Percentiles rank a stretch among this genome's conserved stretches.
phyloP scores from a whole-genome alignment of 176 grass and related monocot species.

The Aegilops tauschii region DNA sequence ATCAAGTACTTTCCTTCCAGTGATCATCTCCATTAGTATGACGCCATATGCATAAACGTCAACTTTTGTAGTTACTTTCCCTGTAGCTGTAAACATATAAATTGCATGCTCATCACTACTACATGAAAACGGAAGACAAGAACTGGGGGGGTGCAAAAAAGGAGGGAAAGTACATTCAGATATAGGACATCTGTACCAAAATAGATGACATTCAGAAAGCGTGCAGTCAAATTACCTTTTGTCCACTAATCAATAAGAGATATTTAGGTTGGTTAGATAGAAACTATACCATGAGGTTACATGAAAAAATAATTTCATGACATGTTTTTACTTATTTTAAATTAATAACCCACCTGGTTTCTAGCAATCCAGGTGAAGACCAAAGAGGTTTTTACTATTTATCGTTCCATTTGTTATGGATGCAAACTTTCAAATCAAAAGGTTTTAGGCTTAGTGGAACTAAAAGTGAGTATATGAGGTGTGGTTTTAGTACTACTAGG shows the following conservation, averaged over 20 bases:
- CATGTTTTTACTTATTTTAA: background rate
- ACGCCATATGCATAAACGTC: slow-evolving; percentile 97
- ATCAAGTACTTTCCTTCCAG: slow-evolving; percentile 87
- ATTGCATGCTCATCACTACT: slow-evolving; percentile 18
- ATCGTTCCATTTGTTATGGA: background rate
- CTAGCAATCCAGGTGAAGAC: background rate
- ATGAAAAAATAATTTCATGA: background rate
- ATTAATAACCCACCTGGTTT: background rate
- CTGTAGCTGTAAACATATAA: slow-evolving; percentile 69
- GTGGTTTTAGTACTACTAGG: too few relatives aligned
- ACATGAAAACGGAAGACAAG: background rate
- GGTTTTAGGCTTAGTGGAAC: too few relatives aligned
- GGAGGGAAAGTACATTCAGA: background rate
- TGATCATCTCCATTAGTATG: slow-evolving; percentile 94
- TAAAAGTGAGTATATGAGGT: too few relatives aligned
- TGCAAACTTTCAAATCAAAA: too few relatives aligned
- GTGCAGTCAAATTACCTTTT: background rate
- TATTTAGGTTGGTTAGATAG: background rate
- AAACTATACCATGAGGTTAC: slow-evolving; percentile 2
- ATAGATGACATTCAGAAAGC: background rate
- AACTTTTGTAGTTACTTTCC: slow-evolving; percentile 90
- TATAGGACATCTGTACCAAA: background rate
- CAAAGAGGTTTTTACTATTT: background rate
- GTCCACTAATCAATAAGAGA: background rate
- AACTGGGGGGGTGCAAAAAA: background rate